Percentiles rank a stretch among this genome's conserved stretches.
phyloP scores from a whole-genome alignment of 2,329 filamentous ascomycete genomes.

The Fusarium anguioides region DNA sequence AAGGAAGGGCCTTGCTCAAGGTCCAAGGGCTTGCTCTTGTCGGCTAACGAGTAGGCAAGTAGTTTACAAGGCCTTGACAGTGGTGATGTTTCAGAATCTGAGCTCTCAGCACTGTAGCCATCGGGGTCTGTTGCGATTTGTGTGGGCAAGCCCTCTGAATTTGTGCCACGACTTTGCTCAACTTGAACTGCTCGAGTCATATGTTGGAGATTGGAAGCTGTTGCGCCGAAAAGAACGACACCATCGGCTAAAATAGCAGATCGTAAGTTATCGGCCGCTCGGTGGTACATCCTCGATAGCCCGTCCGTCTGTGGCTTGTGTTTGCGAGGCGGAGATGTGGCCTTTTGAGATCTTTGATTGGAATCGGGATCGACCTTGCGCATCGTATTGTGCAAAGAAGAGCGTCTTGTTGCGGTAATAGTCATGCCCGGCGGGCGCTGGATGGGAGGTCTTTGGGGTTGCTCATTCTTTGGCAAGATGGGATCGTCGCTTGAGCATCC shows the following conservation, averaged over 20 bases:
- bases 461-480: conserved; percentile 9
- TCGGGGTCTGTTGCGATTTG: conserved; percentile 36
- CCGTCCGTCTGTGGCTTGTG: conserved; percentile 33
- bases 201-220: conserved; percentile 35
- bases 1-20: conserved; percentile 46
- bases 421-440: conserved; percentile 36
- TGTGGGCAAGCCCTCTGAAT: conserved; percentile 33
- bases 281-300: conserved; percentile 43
- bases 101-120: conserved; percentile 42
- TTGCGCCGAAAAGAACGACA: conserved; percentile 47
- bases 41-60: conserved; percentile 45
- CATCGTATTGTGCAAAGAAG: conserved; percentile 14
- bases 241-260: conserved; percentile 48
- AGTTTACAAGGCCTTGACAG: conserved; percentile 45
- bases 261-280: conserved; percentile 47
- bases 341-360: not conserved
- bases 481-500: conserved; percentile 53
- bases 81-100: conserved; percentile 46
- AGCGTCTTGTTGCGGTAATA: conserved; percentile 23
- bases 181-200: conserved; percentile 2
- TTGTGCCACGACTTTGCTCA: not conserved
- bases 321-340: not conserved
- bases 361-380: conserved; percentile 18
- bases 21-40: conserved; percentile 38
- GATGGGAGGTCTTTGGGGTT: conserved; percentile 6